A percentile compares a stretch with the other conserved stretches of the same genome.
Evolutionary conservation across 2,329 filamentous ascomycete species (phyloP).

Genomic region (Penicillium sp.): DNA sequence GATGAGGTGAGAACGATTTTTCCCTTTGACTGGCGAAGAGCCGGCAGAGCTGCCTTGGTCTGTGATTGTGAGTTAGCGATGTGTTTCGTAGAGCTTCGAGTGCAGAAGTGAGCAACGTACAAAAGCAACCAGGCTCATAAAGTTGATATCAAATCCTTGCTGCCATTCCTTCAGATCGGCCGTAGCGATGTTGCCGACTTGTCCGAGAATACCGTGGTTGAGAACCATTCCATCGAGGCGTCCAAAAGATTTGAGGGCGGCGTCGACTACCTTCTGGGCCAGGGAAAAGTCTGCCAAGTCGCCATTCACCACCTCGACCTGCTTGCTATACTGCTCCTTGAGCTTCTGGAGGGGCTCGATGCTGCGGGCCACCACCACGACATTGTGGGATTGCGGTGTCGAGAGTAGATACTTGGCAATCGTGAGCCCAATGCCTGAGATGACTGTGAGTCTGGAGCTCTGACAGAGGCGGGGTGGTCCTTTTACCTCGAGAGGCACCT

Average conservation of each 20-base stretch:
- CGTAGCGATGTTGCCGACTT: slow-evolving; percentile 66
- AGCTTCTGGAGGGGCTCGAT: slow-evolving; percentile 52
- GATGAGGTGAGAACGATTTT: slow-evolving; percentile 37
- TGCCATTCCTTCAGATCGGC: slow-evolving; percentile 70
- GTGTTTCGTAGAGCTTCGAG: neutral
- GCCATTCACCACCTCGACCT: slow-evolving; percentile 55
- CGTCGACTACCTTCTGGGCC: slow-evolving; percentile 58
- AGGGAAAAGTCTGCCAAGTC: slow-evolving; percentile 54
- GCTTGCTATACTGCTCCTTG: slow-evolving; percentile 50
- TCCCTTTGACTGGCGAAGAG: slow-evolving; percentile 33
- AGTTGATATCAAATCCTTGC: slow-evolving; percentile 71
- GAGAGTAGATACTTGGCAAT: slow-evolving; percentile 57
- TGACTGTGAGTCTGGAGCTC: slow-evolving; percentile 3
- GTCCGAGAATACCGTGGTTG: slow-evolving; percentile 80
- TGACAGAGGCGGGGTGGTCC: neutral
- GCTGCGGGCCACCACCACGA: slow-evolving; percentile 57
- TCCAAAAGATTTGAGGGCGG: slow-evolving; percentile 64
- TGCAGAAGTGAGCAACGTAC: slow-evolving; percentile 47
- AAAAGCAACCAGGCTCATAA: slow-evolving; percentile 76
- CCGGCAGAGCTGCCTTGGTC: slow-evolving; percentile 31
- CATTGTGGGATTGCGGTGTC: slow-evolving; percentile 47
- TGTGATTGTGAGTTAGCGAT: slow-evolving; percentile 7
- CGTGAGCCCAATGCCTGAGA: slow-evolving; percentile 58
- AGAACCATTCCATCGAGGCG: slow-evolving; percentile 75
- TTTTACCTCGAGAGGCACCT: slow-evolving; percentile 58